A percentile compares a stretch with the other conserved stretches of the same genome.
Evolutionary conservation across 2,329 filamentous ascomycete genomes (phyloP).

Genomic region (Paecilomyces sp.): DNA sequence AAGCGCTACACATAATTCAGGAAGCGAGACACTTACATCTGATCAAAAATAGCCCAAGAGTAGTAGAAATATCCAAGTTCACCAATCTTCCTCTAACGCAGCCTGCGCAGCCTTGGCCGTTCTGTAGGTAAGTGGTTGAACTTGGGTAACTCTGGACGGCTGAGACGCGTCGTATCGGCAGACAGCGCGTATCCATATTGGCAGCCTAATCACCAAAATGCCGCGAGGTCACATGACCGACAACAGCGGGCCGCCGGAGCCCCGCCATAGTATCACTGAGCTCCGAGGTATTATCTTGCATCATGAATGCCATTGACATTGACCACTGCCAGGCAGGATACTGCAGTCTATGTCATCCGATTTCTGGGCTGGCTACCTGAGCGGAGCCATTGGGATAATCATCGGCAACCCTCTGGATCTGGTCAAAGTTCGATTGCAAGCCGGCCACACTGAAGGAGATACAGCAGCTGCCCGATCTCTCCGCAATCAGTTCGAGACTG

Average conservation of each 20-base stretch:
- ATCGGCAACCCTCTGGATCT: constrained; percentile 82
- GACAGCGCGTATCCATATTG: constrained; percentile 1
- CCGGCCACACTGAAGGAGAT: constrained; percentile 35
- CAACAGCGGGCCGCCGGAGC: background rate
- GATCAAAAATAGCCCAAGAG: background rate
- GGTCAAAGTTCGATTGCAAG: constrained; percentile 75
- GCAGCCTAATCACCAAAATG: constrained; percentile 8
- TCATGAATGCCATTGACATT: background rate
- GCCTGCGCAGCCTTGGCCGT: constrained; percentile 2
- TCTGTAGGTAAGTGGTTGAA: background rate
- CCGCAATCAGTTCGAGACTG: constrained; percentile 25
- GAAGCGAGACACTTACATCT: constrained; percentile 4
- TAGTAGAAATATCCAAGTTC: background rate
- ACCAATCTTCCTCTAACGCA: background rate
- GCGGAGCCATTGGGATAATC: constrained; percentile 76
- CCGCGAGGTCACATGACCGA: constrained; percentile 18
- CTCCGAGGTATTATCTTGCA: background rate
- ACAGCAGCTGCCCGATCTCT: constrained; percentile 15
- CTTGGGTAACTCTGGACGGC: background rate
- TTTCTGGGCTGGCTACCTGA: constrained; percentile 90
- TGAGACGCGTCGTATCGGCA: constrained; percentile 1
- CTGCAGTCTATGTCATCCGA: constrained; percentile 64
- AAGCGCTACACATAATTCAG: background rate
- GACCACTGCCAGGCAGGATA: background rate
- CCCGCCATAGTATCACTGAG: background rate